Conservation (phyloP, 352 stramenopile genomes). For the Phytopythium montanum region DNA sequence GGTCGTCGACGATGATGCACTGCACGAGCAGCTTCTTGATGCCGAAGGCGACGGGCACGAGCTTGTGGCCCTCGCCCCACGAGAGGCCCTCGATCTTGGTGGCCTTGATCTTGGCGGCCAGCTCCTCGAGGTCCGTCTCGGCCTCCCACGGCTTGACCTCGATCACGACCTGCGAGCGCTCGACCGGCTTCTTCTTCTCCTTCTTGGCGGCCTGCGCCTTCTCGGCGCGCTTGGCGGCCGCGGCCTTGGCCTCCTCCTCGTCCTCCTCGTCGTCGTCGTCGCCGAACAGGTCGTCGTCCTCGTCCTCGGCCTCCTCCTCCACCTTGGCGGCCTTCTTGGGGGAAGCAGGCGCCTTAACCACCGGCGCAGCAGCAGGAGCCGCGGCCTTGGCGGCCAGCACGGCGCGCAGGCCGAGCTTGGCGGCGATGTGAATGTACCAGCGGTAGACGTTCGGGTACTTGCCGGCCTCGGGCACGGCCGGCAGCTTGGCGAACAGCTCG, state of each 20-base stretch:
- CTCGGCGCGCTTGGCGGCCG: conserved; percentile 48
- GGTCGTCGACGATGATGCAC: conserved; percentile 80
- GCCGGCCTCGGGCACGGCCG: conserved; percentile 32
- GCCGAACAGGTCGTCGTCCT: conserved; percentile 57
- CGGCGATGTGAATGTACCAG: conserved; percentile 64
- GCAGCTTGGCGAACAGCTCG: conserved; percentile 49
- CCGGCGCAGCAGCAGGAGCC: conserved; percentile 11
- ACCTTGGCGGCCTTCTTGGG: conserved; percentile 25
- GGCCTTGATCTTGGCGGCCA: conserved; percentile 75
- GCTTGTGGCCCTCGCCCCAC: conserved; percentile 81
- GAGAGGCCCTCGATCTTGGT: conserved; percentile 63
- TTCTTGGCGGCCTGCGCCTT: conserved; percentile 48
- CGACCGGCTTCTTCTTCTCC: conserved; percentile 61
- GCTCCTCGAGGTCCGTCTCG: conserved; percentile 67
- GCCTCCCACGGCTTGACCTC: conserved; percentile 80
- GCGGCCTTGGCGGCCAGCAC: conserved; percentile 30
- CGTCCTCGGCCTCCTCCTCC: conserved; percentile 40
- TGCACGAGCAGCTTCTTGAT: conserved; percentile 86
- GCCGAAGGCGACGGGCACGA: conserved; percentile 80
- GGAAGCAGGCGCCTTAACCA: conserved; percentile 25
- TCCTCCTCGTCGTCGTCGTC: conserved; percentile 58
- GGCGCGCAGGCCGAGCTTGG: conserved; percentile 48
- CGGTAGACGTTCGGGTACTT: conserved; percentile 67
- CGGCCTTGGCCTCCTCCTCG: conserved; percentile 43
- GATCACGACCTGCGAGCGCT: conserved; percentile 60